A percentile compares a stretch with the other conserved stretches of the same genome.
phyloP scores from a whole-genome alignment of 2,329 filamentous ascomycete species.

The Paraphoma sp. region DNA sequence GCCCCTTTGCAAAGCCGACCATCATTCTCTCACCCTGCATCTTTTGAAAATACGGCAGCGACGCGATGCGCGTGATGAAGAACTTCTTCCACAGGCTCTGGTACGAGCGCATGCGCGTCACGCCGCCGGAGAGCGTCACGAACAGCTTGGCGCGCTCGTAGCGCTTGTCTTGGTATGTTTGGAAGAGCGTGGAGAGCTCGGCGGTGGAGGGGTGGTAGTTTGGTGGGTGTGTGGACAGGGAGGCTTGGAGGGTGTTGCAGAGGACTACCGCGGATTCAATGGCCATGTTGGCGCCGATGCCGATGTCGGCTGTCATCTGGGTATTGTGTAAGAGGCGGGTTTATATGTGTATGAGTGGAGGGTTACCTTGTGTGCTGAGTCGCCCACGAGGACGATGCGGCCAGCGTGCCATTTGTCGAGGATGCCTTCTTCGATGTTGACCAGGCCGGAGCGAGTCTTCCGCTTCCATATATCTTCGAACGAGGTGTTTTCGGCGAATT shows the following conservation, averaged over 20 bases:
- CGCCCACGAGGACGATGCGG: conserved; percentile 50
- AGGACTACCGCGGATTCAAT: conserved; percentile 27
- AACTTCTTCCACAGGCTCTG: conserved; percentile 10
- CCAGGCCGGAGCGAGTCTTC: conserved; percentile 27
- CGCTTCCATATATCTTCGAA: conserved; percentile 45
- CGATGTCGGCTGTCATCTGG: conserved; percentile 26
- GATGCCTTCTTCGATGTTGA: conserved; percentile 47
- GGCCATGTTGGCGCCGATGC: conserved; percentile 26
- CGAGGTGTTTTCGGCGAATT: conserved; percentile 32
- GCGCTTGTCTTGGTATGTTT: conserved; percentile 16
- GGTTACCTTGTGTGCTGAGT: conserved; percentile 52
- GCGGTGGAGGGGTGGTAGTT: conserved; percentile 8
- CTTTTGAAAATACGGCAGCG: conserved; percentile 1
- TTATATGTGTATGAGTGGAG: neutral
- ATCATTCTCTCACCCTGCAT: conserved; percentile 4
- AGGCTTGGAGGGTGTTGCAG: conserved; percentile 16
- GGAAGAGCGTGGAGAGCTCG: conserved; percentile 15
- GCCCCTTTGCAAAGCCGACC: conserved; percentile 4
- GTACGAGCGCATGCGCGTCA: conserved; percentile 16
- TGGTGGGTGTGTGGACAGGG: conserved; percentile 7
- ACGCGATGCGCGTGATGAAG: conserved; percentile 9
- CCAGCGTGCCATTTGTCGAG: conserved; percentile 50
- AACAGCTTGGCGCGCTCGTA: conserved; percentile 12
- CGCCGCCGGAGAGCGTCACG: conserved; percentile 12
- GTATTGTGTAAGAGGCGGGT: neutral